Percentiles rank a stretch among this genome's conserved stretches.
phyloP scores from a whole-genome alignment of 371 early-diverging fungal genomes.

The Pancytospora philotis region DNA sequence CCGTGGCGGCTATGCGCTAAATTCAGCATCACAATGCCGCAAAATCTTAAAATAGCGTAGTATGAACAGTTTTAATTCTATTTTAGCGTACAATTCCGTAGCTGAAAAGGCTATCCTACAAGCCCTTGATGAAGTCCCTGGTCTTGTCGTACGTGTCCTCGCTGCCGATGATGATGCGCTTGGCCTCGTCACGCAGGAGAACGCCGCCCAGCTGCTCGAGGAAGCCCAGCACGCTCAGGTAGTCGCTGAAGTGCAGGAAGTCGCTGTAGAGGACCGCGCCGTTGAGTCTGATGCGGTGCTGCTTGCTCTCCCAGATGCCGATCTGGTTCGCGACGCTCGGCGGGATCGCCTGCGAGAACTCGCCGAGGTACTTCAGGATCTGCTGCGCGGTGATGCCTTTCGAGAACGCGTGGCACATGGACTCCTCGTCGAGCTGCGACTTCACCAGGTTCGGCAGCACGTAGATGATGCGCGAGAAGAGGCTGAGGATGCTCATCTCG shows the following conservation, averaged over 20 bases:
- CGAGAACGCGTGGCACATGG: slow-evolving; percentile 70
- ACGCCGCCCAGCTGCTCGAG: slow-evolving; percentile 37
- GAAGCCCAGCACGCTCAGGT: slow-evolving; percentile 42
- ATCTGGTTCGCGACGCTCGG: slow-evolving; percentile 86
- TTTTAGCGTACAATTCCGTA: too few relatives aligned
- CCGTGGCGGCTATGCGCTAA: too few relatives aligned
- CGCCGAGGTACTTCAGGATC: slow-evolving; percentile 59
- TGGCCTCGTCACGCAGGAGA: slow-evolving; percentile 36
- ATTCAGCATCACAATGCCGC: too few relatives aligned
- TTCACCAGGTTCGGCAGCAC: slow-evolving; percentile 85
- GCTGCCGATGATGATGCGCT: slow-evolving; percentile 53
- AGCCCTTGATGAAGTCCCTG: slow-evolving; percentile 46
- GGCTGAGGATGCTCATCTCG: slow-evolving; percentile 80
- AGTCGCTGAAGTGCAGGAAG: slow-evolving; percentile 62
- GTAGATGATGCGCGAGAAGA: slow-evolving; percentile 72
- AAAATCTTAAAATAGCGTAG: too few relatives aligned
- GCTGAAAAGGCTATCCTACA: slow-evolving; percentile 9
- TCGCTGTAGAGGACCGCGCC: slow-evolving; percentile 69
- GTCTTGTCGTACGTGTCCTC: slow-evolving; percentile 40
- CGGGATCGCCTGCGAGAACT: slow-evolving; percentile 62
- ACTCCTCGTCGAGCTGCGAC: slow-evolving; percentile 77
- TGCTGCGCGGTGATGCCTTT: slow-evolving; percentile 91
- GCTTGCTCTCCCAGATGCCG: slow-evolving; percentile 84
- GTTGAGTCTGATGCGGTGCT: slow-evolving; percentile 65
- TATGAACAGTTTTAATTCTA: too few relatives aligned